Percentiles rank a stretch among this genome's conserved stretches.
Evolutionary conservation across 805 yeast genomes (phyloP).

Genomic region (Ogataea degrootiae): DNA sequence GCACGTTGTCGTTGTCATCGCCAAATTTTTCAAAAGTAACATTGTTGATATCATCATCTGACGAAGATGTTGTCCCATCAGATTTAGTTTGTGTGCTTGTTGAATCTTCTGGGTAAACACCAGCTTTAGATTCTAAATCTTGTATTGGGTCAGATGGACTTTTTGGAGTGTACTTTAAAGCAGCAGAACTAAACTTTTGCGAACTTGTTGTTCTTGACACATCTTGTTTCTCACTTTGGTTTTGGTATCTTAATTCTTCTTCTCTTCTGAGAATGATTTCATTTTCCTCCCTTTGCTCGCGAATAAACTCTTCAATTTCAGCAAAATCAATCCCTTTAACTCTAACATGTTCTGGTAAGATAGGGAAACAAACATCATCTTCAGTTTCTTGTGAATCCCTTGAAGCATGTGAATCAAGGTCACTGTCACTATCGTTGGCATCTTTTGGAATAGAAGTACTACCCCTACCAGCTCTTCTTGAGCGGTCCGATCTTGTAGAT

Average conservation of each 20-base stretch:
- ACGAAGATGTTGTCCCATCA: slow-evolving; percentile 13
- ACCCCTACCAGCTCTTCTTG: slow-evolving; percentile 16
- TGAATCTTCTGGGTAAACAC: slow-evolving; percentile 8
- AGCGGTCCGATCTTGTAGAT: slow-evolving; percentile 26
- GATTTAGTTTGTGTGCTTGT: slow-evolving; percentile 1
- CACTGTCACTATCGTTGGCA: slow-evolving; percentile 45
- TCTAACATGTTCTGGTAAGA: slow-evolving; percentile 61
- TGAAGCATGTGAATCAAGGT: slow-evolving; percentile 67
- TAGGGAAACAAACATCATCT: slow-evolving; percentile 96
- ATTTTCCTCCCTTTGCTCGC: slow-evolving; percentile 51
- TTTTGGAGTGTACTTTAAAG: slow-evolving; percentile 59
- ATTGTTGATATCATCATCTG: slow-evolving; percentile 10
- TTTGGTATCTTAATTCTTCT: slow-evolving; percentile 23
- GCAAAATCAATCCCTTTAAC: slow-evolving; percentile 82
- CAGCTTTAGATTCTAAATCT: slow-evolving; percentile 11
- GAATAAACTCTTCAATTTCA: slow-evolving; percentile 79
- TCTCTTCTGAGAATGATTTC: slow-evolving; percentile 32
- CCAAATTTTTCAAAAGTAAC: slow-evolving; percentile 18
- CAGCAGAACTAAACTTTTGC: slow-evolving; percentile 42
- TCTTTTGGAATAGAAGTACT: slow-evolving; percentile 8
- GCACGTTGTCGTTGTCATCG: neutral
- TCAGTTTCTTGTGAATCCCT: slow-evolving; percentile 86
- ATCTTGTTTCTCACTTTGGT: neutral
- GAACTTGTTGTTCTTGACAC: slow-evolving; percentile 30
- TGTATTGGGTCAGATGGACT: neutral